Evolutionary conservation across 1,139 yeast species (phyloP).

Genomic region (Barnettozyma hawaiiensis): DNA sequence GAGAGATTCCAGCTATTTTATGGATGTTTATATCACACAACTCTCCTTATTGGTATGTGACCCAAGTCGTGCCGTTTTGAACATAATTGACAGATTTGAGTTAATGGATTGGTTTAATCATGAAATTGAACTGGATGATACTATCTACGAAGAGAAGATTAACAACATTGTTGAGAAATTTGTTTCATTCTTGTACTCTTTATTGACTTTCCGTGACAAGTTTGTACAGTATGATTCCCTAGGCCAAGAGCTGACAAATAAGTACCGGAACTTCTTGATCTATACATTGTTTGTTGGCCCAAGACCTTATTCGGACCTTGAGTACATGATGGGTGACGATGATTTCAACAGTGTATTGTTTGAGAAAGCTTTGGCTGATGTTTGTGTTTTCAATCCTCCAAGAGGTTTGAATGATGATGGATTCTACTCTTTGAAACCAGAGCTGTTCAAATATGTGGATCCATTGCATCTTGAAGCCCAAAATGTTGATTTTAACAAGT

Average conservation of each 20-base stretch:
- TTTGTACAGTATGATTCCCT: slow-evolving; percentile 33
- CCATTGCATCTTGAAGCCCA: slow-evolving; percentile 32
- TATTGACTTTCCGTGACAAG: slow-evolving; percentile 49
- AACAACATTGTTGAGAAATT: slow-evolving; percentile 47
- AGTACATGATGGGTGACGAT: slow-evolving; percentile 35
- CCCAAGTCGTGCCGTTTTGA: slow-evolving; percentile 35
- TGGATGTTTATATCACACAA: slow-evolving; percentile 59
- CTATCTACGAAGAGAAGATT: slow-evolving; percentile 57
- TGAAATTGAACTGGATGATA: slow-evolving; percentile 31
- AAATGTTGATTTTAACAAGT: slow-evolving; percentile 38
- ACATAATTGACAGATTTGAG: slow-evolving; percentile 60
- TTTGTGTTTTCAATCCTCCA: slow-evolving; percentile 48
- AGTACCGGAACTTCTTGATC: slow-evolving; percentile 36
- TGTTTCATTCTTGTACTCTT: slow-evolving; percentile 48
- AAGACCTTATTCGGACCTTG: slow-evolving; percentile 46
- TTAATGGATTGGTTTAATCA: slow-evolving; percentile 48
- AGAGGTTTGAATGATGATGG: slow-evolving; percentile 52
- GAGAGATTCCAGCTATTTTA: slow-evolving; percentile 29
- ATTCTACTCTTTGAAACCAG: slow-evolving; percentile 43
- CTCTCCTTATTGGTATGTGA: slow-evolving; percentile 42
- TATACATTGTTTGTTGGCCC: slow-evolving; percentile 51
- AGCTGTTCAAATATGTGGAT: slow-evolving; percentile 38
- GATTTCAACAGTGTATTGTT: slow-evolving; percentile 30
- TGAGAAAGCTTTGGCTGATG: slow-evolving; percentile 38
- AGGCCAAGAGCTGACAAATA: slow-evolving; percentile 27